Conservation (phyloP, 306 rosid genomes). For the Oxytropis ochrocephala region DNA sequence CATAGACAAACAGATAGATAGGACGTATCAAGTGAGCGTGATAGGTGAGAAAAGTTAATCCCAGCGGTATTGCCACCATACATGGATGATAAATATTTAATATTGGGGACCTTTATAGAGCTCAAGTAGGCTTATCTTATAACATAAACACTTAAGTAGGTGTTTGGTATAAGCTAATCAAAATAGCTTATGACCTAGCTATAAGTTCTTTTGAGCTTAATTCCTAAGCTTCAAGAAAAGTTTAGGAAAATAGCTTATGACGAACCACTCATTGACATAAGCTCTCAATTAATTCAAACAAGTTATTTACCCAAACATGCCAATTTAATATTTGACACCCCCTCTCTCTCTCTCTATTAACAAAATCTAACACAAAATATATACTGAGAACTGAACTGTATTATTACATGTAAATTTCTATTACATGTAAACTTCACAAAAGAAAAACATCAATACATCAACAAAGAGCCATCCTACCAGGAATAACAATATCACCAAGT, state of each 20-base stretch:
- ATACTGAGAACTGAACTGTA: slow-evolving; percentile 2
- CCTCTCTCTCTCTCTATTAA: not conserved
- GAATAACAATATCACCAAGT: slow-evolving; percentile 98
- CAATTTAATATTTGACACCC: not conserved
- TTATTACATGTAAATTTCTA: not conserved
- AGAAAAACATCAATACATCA: not conserved
- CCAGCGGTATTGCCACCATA: not conserved
- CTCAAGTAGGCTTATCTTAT: no score
- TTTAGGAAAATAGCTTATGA: not conserved
- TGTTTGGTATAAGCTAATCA: not conserved
- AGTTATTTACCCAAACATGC: not conserved
- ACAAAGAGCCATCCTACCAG: slow-evolving; percentile 53
- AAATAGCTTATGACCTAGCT: not conserved
- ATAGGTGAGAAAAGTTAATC: not conserved
- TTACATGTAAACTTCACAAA: no score
- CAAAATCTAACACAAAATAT: not conserved
- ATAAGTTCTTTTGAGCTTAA: not conserved
- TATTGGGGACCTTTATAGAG: no score
- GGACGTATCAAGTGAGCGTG: not conserved
- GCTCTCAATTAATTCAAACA: not conserved
- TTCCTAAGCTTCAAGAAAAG: not conserved
- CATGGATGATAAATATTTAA: not conserved
- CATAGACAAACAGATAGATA: not conserved
- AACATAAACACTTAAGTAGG: not conserved
- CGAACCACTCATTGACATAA: not conserved